Evolutionary conservation across 257 asterid species (phyloP).

Genomic region (Fraxinus quadrangulata): DNA sequence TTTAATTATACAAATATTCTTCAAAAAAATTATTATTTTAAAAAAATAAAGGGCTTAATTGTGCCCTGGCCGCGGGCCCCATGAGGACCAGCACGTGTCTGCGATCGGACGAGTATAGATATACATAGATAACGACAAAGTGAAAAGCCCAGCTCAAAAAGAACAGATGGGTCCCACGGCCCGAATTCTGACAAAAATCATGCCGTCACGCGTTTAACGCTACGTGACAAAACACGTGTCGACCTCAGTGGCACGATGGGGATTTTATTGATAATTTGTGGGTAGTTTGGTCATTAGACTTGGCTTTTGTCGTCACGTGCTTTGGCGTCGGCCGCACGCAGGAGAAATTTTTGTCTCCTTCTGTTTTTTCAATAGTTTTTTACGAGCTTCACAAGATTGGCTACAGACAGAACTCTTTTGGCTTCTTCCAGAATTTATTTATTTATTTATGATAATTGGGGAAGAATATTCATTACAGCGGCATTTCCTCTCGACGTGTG

Average conservation of each 20-base stretch:
- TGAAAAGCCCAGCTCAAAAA: constrained; percentile 24
- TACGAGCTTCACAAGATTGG: neutral
- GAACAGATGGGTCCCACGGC: constrained; percentile 24
- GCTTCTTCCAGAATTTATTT: constrained; percentile 37
- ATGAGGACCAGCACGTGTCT: constrained; percentile 36
- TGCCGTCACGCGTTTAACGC: constrained; percentile 50
- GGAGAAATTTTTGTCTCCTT: neutral
- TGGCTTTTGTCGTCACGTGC: constrained; percentile 30
- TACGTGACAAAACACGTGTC: constrained; percentile 41
- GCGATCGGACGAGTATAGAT: neutral
- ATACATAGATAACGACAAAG: constrained; percentile 34
- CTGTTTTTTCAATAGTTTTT: neutral
- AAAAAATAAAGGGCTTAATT: neutral
- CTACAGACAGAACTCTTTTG: constrained; percentile 28
- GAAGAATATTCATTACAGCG: neutral
- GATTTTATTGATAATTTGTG: constrained; percentile 10
- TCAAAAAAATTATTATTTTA: too few relatives aligned
- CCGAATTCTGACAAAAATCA: constrained; percentile 38
- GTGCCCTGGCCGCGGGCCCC: neutral
- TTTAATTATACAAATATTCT: too few relatives aligned
- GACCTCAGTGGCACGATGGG: constrained; percentile 18
- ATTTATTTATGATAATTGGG: too few relatives aligned
- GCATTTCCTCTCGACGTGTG: neutral
- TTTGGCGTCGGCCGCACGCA: constrained; percentile 43
- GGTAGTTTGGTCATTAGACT: constrained; percentile 26